A percentile compares a stretch with the other conserved stretches of the same genome.
These are phyloP conservation scores for Odontarrhena argentea DNA, from an alignment of 345 rosid genomes.

Conservation along the genomic window DNA sequence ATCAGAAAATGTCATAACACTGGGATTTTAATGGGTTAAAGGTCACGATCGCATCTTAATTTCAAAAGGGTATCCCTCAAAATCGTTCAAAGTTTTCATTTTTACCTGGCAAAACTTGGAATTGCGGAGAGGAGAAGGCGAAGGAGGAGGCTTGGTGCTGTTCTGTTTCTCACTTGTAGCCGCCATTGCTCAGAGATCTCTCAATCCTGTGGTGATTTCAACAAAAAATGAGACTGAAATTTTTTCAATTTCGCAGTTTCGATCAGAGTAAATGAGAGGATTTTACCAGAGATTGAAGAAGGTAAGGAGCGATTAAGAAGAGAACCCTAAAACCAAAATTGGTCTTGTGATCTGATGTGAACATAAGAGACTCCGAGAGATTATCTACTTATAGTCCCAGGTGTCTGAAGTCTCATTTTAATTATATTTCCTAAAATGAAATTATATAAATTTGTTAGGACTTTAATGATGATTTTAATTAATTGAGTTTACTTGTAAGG, in stretches of 20 bases:
- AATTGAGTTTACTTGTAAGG: background rate
- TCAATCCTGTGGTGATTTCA: constrained; percentile 19
- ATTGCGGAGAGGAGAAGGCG: constrained; percentile 81
- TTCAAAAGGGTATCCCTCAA: constrained; percentile 7
- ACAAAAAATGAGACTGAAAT: background rate
- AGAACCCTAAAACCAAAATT: constrained; percentile 23
- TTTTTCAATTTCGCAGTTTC: background rate
- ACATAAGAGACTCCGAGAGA: constrained; percentile 21
- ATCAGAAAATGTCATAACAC: no score
- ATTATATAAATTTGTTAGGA: no score
- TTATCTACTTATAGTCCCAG: constrained; percentile 37
- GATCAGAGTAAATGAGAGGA: background rate
- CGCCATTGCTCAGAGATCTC: constrained; percentile 63
- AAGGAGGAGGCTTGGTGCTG: constrained; percentile 72
- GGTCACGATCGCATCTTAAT: constrained; percentile 20
- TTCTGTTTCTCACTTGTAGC: constrained; percentile 56
- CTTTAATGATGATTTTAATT: background rate
- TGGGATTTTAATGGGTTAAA: background rate
- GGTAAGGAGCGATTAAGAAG: background rate
- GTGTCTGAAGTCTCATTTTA: constrained; percentile 16
- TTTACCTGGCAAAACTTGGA: constrained; percentile 90
- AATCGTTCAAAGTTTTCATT: background rate
- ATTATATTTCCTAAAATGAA: background rate
- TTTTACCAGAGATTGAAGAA: constrained; percentile 19
- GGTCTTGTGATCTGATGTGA: constrained; percentile 34